Base-by-base conservation (phyloP, 163 green algal species). In the Volvox carteri region DNA sequence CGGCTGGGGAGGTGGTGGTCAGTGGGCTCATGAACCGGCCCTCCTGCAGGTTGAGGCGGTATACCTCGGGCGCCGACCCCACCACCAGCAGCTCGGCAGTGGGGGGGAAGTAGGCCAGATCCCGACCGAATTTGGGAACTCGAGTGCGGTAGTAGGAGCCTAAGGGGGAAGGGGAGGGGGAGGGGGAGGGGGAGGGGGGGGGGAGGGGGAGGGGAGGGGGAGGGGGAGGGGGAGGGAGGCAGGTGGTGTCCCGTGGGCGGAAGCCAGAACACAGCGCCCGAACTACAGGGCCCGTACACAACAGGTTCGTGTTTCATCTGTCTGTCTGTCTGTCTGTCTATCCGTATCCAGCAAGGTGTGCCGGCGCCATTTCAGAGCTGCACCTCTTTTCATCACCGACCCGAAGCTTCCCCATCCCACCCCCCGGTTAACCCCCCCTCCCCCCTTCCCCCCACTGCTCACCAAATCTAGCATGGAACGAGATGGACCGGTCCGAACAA, bases 391-490 rank as follows among this genome's bases (percentile, higher is more conserved):
- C n/a, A n/a, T n/a, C n/a, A n/a, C n/a, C n/a, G n/a, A n/a, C n/a
- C n/a, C n/a, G n/a, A n/a, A n/a, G 50, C 50, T 58, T 58, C 16
- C 50, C 16, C 16, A 25, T 58, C 16, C 12, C 50, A 58, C 12
- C 50, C 50, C 50, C 50, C 12, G 50, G 12, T 58, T 35, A 42
- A 42, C 30, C 62, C 67, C 2, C 33, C 7, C 33, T 46, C 33
- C 33, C 33, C 33, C 70, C 11, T 9, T 54, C 4, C 16, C 2
- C 39, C 37, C 37, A 37, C 70, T 19, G 70, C 73, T 12, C 50
- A 88, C 98, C 98, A 88, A 98, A 99, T 52, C 95, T 93, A 14
- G 98, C 97, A 91, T 99, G 98, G 85, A 99, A 97, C 41, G 86
- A 90, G 7, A 99, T 33, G 42, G 91, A 95, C 76, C 98, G 95